Base-by-base conservation (phyloP, 768 basidiomycete species). In the Gyrodon lividus region DNA sequence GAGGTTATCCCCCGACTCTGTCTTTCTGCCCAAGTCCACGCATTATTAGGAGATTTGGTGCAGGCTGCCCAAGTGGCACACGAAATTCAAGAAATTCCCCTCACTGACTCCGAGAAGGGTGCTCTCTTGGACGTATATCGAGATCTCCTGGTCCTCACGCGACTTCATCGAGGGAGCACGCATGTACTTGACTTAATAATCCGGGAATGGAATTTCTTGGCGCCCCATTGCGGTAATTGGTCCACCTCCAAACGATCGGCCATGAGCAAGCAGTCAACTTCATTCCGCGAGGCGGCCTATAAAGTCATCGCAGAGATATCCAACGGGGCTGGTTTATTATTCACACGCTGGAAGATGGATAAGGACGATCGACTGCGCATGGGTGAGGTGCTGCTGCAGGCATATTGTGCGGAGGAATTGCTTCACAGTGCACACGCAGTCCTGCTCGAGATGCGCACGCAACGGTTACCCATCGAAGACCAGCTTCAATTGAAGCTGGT, bases 381-480 rank as follows among this genome's bases (percentile, higher is more conserved):
- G 13, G 75, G 74, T 9, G 60, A 72, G 42, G 59, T 80, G 44
- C 66, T 83, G 34, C 65, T 81, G 28, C 67, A 74, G 44, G 65
- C 70, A 1, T 70, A 76, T 34, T 73, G 72, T 43, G 35, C 61
- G 30, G 53, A 61, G 19, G 56, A 64, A 4, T 48, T 70, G 16
- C 63, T 71, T 24, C 59, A 69, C 13, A 71, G 74, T 34, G 78
- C 75, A 1, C 61, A 70, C 23, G 67, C 71, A 0, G 64, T 82
- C n/a, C 58, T 74, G 13, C 56, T 72, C 19, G 69, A 72, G 48
- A 70, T 83, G 72, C 57, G 66, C 43, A 56, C 53, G 28, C 75
- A 75, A 39, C 46, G 57, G 6, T 43, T 82, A 13, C 42, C 56
- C 14, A 51, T 76, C 7, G 54, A 66, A 1, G 43, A 54, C 31